Conservation (phyloP, 1,284 basidiomycete genomes). For the Cryptococcus sp. region DNA sequence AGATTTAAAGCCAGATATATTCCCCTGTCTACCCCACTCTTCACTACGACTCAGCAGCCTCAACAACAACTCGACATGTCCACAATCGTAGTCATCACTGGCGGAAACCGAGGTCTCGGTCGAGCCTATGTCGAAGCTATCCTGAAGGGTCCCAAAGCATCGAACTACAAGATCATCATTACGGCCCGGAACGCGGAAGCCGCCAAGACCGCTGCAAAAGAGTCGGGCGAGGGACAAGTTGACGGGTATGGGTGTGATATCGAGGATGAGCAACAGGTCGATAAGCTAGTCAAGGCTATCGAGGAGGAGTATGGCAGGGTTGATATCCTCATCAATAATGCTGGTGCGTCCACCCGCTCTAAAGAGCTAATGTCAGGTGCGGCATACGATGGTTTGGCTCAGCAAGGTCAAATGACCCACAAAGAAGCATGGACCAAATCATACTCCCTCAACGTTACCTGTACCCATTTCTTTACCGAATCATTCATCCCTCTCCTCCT, state of each 20-base stretch:
- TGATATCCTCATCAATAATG: conserved; percentile 41
- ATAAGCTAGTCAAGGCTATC: conserved; percentile 3
- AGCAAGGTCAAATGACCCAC: background rate
- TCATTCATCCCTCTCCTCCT: conserved; percentile 14
- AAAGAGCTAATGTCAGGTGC: background rate
- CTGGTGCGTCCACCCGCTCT: conserved; percentile 12
- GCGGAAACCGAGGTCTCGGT: conserved; percentile 16
- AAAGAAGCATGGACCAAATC: conserved; percentile 1
- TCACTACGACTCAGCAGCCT: too few species aligned
- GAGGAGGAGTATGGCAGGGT: conserved; percentile 16
- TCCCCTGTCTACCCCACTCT: too few species aligned
- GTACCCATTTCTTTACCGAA: conserved; percentile 12
- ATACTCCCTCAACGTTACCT: conserved; percentile 13
- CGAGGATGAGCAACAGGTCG: conserved; percentile 8
- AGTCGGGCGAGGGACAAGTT: background rate
- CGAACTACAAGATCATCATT: conserved; percentile 12
- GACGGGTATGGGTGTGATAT: conserved; percentile 10
- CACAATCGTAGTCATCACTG: conserved; percentile 17
- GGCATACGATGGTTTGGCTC: background rate
- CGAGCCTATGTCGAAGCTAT: conserved; percentile 11
- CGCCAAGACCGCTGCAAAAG: conserved; percentile 6
- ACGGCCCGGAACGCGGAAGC: conserved; percentile 8
- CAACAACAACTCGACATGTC: background rate
- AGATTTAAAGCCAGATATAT: too few species aligned
- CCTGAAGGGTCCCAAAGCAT: background rate